A percentile compares a stretch with the other conserved stretches of the same genome.
These are phyloP conservation scores for Moniliophthora roreri DNA, from an alignment of 1,284 basidiomycete species.

Conservation along the genomic window DNA sequence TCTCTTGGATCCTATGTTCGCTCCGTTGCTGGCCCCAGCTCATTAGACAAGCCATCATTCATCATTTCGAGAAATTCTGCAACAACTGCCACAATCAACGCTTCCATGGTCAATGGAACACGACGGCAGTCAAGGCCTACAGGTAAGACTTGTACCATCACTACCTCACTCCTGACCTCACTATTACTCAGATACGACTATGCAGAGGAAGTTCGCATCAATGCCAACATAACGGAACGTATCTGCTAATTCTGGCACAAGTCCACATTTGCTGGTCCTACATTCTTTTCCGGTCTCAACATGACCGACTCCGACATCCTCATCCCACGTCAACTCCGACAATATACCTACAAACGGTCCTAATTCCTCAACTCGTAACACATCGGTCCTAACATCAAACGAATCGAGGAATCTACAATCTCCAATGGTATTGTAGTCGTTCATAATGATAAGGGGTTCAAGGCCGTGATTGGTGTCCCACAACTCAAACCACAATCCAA, in stretches of 20 bases:
- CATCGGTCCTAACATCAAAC: conserved; percentile 12
- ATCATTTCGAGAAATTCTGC: conserved; percentile 4
- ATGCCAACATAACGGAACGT: conserved; percentile 9
- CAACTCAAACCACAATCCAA: conserved; percentile 9
- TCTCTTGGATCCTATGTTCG: background rate
- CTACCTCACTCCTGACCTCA: background rate
- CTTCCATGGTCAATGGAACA: conserved; percentile 17
- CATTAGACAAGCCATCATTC: background rate
- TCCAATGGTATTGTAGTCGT: conserved; percentile 16
- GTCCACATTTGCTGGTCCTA: conserved; percentile 18
- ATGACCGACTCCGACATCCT: conserved; percentile 19
- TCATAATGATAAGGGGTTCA: conserved; percentile 18
- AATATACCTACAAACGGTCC: background rate
- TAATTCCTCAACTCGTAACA: conserved; percentile 17
- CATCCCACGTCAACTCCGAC: conserved; percentile 15
- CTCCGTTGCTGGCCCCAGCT: background rate
- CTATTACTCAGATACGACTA: background rate
- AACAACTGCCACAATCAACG: conserved; percentile 5
- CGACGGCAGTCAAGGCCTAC: conserved; percentile 11
- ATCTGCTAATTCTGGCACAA: conserved; percentile 19
- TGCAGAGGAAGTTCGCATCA: background rate
- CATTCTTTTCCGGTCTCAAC: conserved; percentile 16
- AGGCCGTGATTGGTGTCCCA: conserved; percentile 18
- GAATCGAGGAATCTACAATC: conserved; percentile 13
- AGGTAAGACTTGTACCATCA: conserved; percentile 5